Conservation (phyloP, 2,329 filamentous ascomycete species). For the Epichloe elymi region DNA sequence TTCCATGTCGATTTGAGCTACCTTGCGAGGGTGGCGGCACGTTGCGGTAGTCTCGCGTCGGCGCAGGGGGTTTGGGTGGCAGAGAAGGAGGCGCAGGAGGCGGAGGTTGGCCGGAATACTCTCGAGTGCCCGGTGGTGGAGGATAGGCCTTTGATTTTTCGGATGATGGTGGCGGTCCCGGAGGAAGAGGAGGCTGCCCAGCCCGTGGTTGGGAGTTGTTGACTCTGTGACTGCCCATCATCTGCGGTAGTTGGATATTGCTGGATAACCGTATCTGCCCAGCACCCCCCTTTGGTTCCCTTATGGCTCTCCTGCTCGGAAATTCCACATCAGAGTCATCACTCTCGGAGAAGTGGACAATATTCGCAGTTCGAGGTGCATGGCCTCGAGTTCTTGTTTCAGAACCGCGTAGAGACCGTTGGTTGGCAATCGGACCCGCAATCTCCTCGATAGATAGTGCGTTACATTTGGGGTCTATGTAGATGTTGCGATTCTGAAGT, state of each 20-base stretch:
- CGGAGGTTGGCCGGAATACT: constrained; percentile 8
- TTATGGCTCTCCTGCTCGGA: constrained; percentile 21
- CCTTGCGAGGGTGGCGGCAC: constrained; percentile 11
- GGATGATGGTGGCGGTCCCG: constrained; percentile 23
- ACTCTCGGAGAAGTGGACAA: constrained; percentile 31
- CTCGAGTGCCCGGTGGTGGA: constrained; percentile 12
- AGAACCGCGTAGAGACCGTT: constrained; percentile 12
- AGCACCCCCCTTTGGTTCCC: constrained; percentile 13
- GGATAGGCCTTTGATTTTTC: constrained; percentile 12
- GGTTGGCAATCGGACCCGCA: constrained; percentile 11
- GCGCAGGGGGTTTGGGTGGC: constrained; percentile 17
- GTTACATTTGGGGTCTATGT: constrained; percentile 32
- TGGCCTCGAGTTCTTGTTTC: constrained; percentile 22
- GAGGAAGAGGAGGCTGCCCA: constrained; percentile 24
- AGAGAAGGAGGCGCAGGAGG: constrained; percentile 13
- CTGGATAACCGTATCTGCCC: constrained; percentile 27
- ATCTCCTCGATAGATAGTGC: constrained; percentile 25
- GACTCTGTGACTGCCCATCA: constrained; percentile 8
- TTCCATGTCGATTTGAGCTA: constrained; percentile 8
- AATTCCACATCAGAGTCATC: constrained; percentile 34
- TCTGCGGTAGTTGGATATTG: constrained; percentile 25
- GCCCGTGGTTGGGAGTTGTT: constrained; percentile 8
- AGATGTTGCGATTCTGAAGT: constrained; percentile 32
- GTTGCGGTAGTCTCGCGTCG: constrained; percentile 14
- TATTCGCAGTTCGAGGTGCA: constrained; percentile 21